A percentile compares a stretch with the other conserved stretches of the same genome.
phyloP scores from a whole-genome alignment of 495 filamentous ascomycete species.

The Podospora pseudopauciseta region DNA sequence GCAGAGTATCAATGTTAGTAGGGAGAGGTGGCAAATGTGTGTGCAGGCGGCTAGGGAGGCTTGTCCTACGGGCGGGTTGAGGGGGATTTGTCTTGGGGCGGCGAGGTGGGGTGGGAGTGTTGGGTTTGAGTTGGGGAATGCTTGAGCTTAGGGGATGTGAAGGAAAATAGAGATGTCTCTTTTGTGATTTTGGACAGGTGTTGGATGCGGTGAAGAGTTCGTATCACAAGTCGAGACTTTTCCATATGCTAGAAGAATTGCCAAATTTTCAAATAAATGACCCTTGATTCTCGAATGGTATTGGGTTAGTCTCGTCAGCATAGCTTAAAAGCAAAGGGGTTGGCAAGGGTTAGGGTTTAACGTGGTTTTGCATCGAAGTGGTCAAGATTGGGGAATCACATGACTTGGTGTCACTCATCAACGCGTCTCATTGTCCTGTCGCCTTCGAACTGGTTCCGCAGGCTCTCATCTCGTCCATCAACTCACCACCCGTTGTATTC shows the following conservation, averaged over 20 bases:
- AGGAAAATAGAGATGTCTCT: not conserved
- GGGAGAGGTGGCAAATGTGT: slow-evolving; percentile 51
- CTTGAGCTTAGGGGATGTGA: slow-evolving; percentile 13
- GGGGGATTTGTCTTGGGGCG: slow-evolving; percentile 46
- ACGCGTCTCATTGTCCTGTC: not conserved
- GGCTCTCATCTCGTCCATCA: not conserved
- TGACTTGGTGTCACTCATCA: not conserved
- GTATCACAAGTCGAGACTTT: too few species aligned
- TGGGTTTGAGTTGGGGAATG: slow-evolving; percentile 39
- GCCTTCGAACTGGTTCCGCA: not conserved
- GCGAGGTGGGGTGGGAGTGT: slow-evolving; percentile 46
- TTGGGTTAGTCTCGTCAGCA: too few species aligned
- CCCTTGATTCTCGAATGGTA: too few species aligned
- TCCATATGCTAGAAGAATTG: too few species aligned
- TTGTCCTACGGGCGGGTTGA: slow-evolving; percentile 46
- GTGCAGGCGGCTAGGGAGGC: slow-evolving; percentile 46
- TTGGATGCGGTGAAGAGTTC: too few species aligned
- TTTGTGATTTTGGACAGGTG: not conserved
- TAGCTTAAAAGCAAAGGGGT: too few species aligned
- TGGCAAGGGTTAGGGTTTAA: not conserved
- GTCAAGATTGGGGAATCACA: not conserved
- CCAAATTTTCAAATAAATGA: too few species aligned
- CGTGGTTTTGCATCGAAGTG: not conserved
- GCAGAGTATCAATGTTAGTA: slow-evolving; percentile 47
- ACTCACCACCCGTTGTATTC: too few species aligned